Base-by-base conservation (phyloP, 169 alveolate genomes). In the Theileria luwenshuni region DNA sequence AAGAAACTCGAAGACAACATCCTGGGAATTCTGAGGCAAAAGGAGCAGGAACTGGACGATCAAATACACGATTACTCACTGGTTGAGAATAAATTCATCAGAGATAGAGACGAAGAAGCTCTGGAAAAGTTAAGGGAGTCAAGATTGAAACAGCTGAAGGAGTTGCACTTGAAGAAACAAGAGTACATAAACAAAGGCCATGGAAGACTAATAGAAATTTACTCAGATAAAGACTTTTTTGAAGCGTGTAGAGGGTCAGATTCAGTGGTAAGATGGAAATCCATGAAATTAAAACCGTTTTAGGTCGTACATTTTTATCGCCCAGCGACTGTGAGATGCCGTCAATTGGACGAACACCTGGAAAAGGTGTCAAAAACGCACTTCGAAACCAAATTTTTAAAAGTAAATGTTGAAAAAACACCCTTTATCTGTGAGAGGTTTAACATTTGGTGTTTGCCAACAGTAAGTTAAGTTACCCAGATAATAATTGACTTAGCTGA, bases 381-480 rank as follows among this genome's bases (percentile, higher is more conserved):
- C 67, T 77, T 84, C 58, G 54, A 83, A 67, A 85, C 86, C 65
- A 84, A 83, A 64, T 89, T 89, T 74, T 49, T 89, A 45, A 84
- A 79, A 51, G 89, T 89, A 19, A 89, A 89, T 75, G 94, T 62
- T 1, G 94, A 89, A 48, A 79, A 72, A 19, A 74, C 92, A 47
- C 94, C 94, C 56, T 89, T 84, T 69, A 75, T 89, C 35, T 89
- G 92, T 63, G 92, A 89, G 32, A 68, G 90, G 42, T 85, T 89
- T 63, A 89, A 89, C 61, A 89, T 89, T 8, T 89, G 94, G 94
- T 89, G 94, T 63, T 69, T 89, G 2, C 94, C 94, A 17, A 89
- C 94, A 12, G 86, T 89, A 77, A 69, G 84, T 64, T 45, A 6
- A 35, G 2, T 45, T 28, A n/a, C 13, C 51, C 23, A 49, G 25